Conservation (phyloP, 2,329 filamentous ascomycete genomes). For the Ophiocordyceps polyrhachis-furcata region DNA sequence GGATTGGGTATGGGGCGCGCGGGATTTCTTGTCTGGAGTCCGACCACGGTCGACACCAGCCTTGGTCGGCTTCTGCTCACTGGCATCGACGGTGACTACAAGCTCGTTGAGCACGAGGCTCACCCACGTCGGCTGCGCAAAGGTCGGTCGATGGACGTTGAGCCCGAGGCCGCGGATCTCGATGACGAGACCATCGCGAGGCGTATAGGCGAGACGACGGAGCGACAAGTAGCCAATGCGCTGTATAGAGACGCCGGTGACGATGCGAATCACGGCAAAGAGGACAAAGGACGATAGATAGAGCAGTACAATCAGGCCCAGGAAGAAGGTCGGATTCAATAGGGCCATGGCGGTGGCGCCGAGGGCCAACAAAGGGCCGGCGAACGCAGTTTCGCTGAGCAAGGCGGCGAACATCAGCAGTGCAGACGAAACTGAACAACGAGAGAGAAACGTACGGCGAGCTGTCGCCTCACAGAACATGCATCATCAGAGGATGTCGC, state of each 20-base stretch:
- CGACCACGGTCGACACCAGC: conserved; percentile 5
- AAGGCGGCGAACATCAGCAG: not conserved
- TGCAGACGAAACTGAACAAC: not conserved
- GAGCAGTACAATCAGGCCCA: conserved; percentile 66
- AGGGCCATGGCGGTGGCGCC: conserved; percentile 34
- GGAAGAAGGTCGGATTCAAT: conserved; percentile 60
- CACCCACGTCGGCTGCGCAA: conserved; percentile 92
- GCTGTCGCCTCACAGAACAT: not conserved
- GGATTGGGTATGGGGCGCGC: not conserved
- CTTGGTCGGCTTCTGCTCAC: conserved; percentile 25
- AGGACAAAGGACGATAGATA: conserved; percentile 87
- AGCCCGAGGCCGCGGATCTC: conserved; percentile 80
- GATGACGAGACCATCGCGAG: conserved; percentile 72
- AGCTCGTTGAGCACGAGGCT: conserved; percentile 79
- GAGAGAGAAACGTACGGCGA: not conserved
- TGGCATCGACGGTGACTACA: conserved; percentile 63
- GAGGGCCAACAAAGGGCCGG: not conserved
- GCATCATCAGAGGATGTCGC: not conserved
- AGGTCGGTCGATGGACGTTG: conserved; percentile 80
- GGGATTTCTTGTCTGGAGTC: not conserved
- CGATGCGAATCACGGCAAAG: conserved; percentile 79
- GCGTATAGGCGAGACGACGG: conserved; percentile 76
- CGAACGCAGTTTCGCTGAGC: conserved; percentile 1
- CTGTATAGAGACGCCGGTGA: conserved; percentile 90
- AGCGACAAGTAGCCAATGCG: conserved; percentile 85